A percentile compares a stretch with the other conserved stretches of the same genome.
Evolutionary conservation across 495 filamentous ascomycete species (phyloP).

Genomic region (Letharia lupina): DNA sequence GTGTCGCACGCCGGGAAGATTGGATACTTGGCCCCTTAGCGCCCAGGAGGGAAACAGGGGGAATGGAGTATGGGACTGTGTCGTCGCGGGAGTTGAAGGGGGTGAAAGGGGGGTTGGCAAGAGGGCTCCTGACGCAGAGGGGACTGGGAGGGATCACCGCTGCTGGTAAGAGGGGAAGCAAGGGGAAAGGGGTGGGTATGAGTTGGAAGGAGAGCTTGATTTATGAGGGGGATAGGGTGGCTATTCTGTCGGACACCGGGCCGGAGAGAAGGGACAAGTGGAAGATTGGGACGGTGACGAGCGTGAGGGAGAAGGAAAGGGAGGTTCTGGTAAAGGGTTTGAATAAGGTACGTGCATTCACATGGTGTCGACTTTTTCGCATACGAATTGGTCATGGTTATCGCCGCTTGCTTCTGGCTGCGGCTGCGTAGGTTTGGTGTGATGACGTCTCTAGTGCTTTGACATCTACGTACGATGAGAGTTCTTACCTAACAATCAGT

Average conservation of each 20-base stretch:
- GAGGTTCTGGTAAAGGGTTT: slow-evolving; percentile 53
- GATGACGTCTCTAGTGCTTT: background rate
- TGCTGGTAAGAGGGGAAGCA: background rate
- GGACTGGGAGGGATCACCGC: background rate
- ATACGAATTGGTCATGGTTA: background rate
- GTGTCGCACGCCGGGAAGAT: slow-evolving; percentile 46
- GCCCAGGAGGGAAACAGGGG: slow-evolving; percentile 58
- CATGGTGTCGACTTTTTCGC: background rate
- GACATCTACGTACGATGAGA: background rate
- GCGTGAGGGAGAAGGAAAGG: slow-evolving; percentile 49
- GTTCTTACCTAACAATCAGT: background rate
- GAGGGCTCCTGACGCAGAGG: background rate
- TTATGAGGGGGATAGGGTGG: slow-evolving; percentile 20
- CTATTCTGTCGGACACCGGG: slow-evolving; percentile 18
- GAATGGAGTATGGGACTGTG: slow-evolving; percentile 40
- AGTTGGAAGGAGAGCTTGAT: slow-evolving; percentile 18
- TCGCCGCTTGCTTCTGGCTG: background rate
- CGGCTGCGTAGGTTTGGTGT: background rate
- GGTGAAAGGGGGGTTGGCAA: slow-evolving; percentile 7
- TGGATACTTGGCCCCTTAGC: slow-evolving; percentile 68
- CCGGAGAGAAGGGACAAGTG: slow-evolving; percentile 64
- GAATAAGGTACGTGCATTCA: slow-evolving; percentile 51
- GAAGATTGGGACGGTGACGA: slow-evolving; percentile 60
- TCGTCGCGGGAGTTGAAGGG: background rate
- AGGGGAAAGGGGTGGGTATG: background rate